Evolutionary conservation across 805 yeast genomes (phyloP).

Genomic region (Candida jianshihensis): DNA sequence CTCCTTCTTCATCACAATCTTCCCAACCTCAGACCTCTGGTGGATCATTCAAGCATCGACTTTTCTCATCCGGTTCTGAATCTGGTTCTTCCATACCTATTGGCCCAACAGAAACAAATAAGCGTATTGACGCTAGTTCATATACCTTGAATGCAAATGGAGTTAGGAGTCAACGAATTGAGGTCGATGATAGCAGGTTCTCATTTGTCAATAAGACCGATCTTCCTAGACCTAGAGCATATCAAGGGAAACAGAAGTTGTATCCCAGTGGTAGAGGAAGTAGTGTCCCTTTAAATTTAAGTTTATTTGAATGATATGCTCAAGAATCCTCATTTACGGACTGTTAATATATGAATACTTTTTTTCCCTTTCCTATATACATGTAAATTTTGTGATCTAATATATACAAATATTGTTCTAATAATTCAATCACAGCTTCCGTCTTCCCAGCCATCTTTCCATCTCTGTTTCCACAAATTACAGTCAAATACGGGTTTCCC

Average conservation of each 20-base stretch:
- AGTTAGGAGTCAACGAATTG: conserved; percentile 28
- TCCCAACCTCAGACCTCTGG: conserved; percentile 11
- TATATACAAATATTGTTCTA: background rate
- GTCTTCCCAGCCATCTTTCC: conserved; percentile 90
- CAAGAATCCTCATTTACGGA: background rate
- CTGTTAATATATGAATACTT: background rate
- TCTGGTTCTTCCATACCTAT: conserved; percentile 14
- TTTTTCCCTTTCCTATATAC: background rate
- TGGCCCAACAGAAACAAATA: conserved; percentile 13
- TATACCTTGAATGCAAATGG: conserved; percentile 23
- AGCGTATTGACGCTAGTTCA: conserved; percentile 20
- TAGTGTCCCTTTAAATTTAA: conserved; percentile 76
- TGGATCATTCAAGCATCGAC: conserved; percentile 14
- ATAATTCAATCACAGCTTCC: conserved; percentile 37
- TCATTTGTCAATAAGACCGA: conserved; percentile 45
- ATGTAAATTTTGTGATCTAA: background rate
- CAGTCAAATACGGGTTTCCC: conserved; percentile 88
- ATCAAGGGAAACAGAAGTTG: conserved; percentile 62
- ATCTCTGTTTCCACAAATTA: conserved; percentile 82
- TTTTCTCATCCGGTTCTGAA: conserved; percentile 7
- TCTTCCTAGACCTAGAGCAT: conserved; percentile 83
- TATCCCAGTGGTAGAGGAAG: conserved; percentile 96
- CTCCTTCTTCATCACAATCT: conserved; percentile 18
- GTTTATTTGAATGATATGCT: conserved; percentile 17
- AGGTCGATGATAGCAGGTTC: conserved; percentile 29